Conservation (phyloP, 2,329 filamentous ascomycete species). For the Colletotrichum brevisporum region DNA sequence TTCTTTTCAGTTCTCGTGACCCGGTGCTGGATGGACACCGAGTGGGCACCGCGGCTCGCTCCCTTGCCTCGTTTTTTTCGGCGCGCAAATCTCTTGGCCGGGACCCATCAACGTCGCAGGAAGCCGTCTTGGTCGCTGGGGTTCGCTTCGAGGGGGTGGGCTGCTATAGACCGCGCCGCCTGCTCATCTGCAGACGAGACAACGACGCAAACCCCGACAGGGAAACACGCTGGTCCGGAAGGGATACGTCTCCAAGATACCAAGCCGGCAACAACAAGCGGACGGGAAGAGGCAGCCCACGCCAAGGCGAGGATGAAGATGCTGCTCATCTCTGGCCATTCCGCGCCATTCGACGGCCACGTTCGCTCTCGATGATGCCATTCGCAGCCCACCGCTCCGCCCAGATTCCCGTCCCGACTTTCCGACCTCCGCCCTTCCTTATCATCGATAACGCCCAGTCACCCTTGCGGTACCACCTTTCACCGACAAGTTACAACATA, state of each 20-base stretch:
- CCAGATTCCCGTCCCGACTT: constrained; percentile 22
- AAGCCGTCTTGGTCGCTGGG: constrained; percentile 31
- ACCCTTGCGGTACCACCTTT: constrained; percentile 22
- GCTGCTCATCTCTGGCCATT: constrained; percentile 22
- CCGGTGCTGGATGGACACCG: constrained; percentile 4
- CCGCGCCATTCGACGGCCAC: constrained; percentile 14
- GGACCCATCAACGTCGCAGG: constrained; percentile 31
- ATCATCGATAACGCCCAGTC: constrained; percentile 17
- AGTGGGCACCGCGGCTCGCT: constrained; percentile 23
- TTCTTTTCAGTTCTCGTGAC: constrained; percentile 5
- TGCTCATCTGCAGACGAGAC: constrained; percentile 16
- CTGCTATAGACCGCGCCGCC: constrained; percentile 7
- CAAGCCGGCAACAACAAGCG: constrained; percentile 41
- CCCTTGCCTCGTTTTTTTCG: constrained; percentile 20
- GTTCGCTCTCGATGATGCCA: constrained; percentile 16
- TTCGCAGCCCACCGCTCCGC: constrained; percentile 24
- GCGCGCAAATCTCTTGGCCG: constrained; percentile 37
- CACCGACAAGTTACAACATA: constrained; percentile 11
- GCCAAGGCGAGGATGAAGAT: constrained; percentile 32
- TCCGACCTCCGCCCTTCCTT: constrained; percentile 17
- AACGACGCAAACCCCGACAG: constrained; percentile 12
- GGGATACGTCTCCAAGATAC: constrained; percentile 31
- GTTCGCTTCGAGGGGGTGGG: constrained; percentile 18
- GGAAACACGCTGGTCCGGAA: constrained; percentile 15
- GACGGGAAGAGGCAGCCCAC: constrained; percentile 39